Evolutionary conservation across 2,329 filamentous ascomycete genomes (phyloP).

Genomic region (Botryotinia calthae): DNA sequence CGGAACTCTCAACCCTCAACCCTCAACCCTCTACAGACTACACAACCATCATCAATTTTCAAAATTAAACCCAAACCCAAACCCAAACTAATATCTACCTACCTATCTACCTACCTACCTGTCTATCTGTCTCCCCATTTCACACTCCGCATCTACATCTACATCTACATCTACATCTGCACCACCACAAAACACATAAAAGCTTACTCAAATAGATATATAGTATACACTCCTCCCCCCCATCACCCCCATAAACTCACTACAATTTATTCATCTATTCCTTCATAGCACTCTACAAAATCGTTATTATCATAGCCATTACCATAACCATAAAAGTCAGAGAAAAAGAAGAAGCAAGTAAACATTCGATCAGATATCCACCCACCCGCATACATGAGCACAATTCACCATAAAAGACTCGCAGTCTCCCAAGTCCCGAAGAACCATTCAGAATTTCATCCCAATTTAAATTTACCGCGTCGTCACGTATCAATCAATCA

Average conservation of each 20-base stretch:
- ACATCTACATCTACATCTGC: not conserved
- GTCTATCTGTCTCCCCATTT: too few species aligned
- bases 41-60: too few species aligned
- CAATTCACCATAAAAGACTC: not conserved
- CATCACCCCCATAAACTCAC: not conserved
- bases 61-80: too few species aligned
- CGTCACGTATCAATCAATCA: not conserved
- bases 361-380: not conserved
- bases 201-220: too few species aligned
- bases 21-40: too few species aligned
- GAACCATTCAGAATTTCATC: not conserved
- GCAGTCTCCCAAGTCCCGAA: accelerated
- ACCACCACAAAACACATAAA: not conserved
- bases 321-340: not conserved
- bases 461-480: not conserved
- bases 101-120: too few species aligned
- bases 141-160: too few species aligned
- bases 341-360: not conserved
- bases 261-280: not conserved
- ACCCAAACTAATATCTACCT: too few species aligned
- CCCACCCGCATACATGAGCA: not conserved
- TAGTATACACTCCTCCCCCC: too few species aligned
- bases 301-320: too few species aligned
- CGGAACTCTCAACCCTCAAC: too few species aligned
- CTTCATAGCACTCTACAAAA: not conserved